phyloP scores from a whole-genome alignment of 805 yeast genomes.

The Schizosaccharomyces pombe region DNA sequence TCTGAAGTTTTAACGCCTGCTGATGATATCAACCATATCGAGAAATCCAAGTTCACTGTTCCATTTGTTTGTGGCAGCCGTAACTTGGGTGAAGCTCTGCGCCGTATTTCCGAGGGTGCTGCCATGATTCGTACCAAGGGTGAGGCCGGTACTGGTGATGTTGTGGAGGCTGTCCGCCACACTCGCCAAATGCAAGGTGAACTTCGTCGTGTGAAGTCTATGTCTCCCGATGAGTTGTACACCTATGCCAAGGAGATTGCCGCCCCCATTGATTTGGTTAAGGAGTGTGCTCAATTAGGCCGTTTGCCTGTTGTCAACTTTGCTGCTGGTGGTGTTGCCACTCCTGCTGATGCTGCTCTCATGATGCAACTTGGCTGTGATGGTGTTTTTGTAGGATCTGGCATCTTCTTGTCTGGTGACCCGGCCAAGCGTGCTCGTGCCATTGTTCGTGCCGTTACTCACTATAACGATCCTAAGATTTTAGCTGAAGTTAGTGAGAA shows the following conservation, averaged over 20 bases:
- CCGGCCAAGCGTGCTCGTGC: slow-evolving; percentile 55
- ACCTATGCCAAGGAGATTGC: slow-evolving; percentile 32
- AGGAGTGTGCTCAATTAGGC: slow-evolving; percentile 28
- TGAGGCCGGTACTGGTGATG: slow-evolving; percentile 76
- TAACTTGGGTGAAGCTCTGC: slow-evolving; percentile 57
- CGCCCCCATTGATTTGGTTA: slow-evolving; percentile 33
- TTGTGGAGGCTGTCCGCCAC: slow-evolving; percentile 60
- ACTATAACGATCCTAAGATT: slow-evolving; percentile 35
- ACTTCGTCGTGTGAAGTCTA: slow-evolving; percentile 24
- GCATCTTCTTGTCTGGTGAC: slow-evolving; percentile 50
- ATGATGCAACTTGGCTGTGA: slow-evolving; percentile 65
- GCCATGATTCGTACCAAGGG: slow-evolving; percentile 76
- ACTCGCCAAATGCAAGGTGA: slow-evolving; percentile 36
- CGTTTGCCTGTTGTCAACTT: slow-evolving; percentile 63
- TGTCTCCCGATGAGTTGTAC: slow-evolving; percentile 25
- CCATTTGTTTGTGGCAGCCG: slow-evolving; percentile 74
- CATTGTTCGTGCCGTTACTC: slow-evolving; percentile 58
- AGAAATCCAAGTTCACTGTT: slow-evolving; percentile 34
- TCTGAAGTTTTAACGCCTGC: slow-evolving; percentile 71
- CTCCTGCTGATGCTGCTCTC: slow-evolving; percentile 71
- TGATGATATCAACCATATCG: slow-evolving; percentile 41
- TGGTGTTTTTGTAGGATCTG: slow-evolving; percentile 58
- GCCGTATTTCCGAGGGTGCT: slow-evolving; percentile 62
- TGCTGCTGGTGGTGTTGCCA: slow-evolving; percentile 76
- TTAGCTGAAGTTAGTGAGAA: slow-evolving; percentile 44